Conservation (phyloP, 2,329 filamentous ascomycete species). For the Botryotinia globosa region DNA sequence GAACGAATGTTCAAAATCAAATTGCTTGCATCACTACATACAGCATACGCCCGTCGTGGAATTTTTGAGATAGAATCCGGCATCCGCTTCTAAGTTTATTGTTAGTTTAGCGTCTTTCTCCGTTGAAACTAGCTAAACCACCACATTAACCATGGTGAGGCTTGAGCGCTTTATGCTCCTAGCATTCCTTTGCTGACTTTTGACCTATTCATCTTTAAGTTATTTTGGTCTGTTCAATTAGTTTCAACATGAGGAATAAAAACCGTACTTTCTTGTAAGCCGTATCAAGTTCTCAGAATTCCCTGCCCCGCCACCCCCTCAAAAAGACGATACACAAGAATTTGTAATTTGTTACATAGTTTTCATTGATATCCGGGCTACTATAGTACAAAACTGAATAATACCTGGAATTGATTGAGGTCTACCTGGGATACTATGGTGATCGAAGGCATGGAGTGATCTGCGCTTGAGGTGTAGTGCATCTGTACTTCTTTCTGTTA, state of each 20-base stretch:
- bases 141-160: neutral
- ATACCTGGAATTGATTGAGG: neutral
- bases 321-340: neutral
- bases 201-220: neutral
- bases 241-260: conserved; percentile 1
- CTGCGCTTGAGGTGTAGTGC: neutral
- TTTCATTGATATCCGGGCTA: neutral
- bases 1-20: neutral
- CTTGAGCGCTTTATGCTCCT: conserved; percentile 9
- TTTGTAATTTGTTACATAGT: neutral
- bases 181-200: neutral
- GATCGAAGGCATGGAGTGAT: neutral
- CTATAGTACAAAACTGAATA: neutral
- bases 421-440: neutral
- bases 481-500: neutral
- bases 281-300: neutral
- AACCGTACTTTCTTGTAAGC: neutral
- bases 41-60: neutral
- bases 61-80: neutral
- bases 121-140: conserved; percentile 6
- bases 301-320: neutral
- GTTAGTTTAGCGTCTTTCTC: neutral
- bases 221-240: neutral
- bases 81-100: neutral
- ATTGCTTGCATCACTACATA: neutral